Conservation (phyloP, 164 flowering plant genomes). For the Buxus sempervirens region DNA sequence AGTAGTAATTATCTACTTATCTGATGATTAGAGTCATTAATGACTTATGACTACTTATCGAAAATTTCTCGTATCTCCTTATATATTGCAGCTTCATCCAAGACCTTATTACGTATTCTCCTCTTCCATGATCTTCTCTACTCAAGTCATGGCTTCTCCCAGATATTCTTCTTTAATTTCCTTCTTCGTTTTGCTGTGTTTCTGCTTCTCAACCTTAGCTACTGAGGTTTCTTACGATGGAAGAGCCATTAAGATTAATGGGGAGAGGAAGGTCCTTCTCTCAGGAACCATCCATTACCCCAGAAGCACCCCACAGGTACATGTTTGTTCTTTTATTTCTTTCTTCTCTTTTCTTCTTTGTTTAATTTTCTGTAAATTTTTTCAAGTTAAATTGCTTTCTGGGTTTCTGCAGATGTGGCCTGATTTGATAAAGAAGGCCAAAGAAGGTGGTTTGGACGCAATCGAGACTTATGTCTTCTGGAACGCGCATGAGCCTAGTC, state of each 20-base stretch:
- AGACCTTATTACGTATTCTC: background rate
- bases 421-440: background rate
- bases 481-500: background rate
- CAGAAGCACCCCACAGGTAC: background rate
- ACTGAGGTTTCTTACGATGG: slow-evolving; percentile 3
- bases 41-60: too few relatives aligned
- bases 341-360: background rate
- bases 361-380: background rate
- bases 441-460: background rate
- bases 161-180: background rate
- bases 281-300: slow-evolving; percentile 9
- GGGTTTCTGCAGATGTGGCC: background rate
- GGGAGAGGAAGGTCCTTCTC: background rate
- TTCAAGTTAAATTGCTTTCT: background rate
- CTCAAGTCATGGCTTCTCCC: background rate
- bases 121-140: background rate
- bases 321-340: too few relatives aligned
- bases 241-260: background rate
- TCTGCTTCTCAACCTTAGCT: background rate
- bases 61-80: background rate
- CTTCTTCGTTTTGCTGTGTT: background rate
- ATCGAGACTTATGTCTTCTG: background rate
- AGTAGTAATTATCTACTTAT: too few relatives aligned
- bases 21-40: too few relatives aligned
- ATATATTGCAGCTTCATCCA: background rate